Evolutionary conservation across 2,329 filamentous ascomycete species (phyloP), one percentile per base, ranked within the genome.

Genomic region (Ophiocordyceps camponoti-saundersi): DNA sequence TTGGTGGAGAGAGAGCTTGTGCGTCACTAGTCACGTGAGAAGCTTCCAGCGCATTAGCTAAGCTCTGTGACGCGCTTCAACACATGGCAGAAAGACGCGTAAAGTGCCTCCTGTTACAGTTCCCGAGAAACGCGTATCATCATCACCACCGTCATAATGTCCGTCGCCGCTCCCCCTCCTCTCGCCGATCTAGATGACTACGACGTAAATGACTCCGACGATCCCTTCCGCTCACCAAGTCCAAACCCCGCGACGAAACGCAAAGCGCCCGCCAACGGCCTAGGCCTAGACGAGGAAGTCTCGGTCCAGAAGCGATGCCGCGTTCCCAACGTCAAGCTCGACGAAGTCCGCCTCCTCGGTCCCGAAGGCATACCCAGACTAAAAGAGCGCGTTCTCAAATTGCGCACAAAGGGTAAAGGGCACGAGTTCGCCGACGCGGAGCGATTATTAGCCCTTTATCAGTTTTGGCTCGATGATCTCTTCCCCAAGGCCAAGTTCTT

Each of bases 381-480:
- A 46, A 79, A 84, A 41, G 77, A 72, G 51, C 79, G 80, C 54
- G 80, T 85, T 0, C 79, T 77, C 46, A 73, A 78, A 29, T 66
- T 95, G 20, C 85, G 77, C 53, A 79, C 95, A 55, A 93, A 90
- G 60, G 92, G 92, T 45, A 96, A 94, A 63, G 90, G 89, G 1
- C 86, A 96, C 60, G 92, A 98, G 80, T 96, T 92, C 63, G 81
- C 83, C 18, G 92, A 98, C 59, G 78, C 88, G 12, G 76, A 81
- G 0, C 78, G 80, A 16, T 73, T 98, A 22, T 72, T 98, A 44
- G 86, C 85, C 22, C 85, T 93, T 60, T 98, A 96, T 60, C 92
- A 96, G 61, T 65, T 95, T 48, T 98, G 92, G 92, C 82, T 98
- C 2, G 90, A 98, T 63, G 88, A 95, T 58, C 71, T 98, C 13